Base-by-base conservation (phyloP, 345 rosid species). In the Luvunga scandens region DNA sequence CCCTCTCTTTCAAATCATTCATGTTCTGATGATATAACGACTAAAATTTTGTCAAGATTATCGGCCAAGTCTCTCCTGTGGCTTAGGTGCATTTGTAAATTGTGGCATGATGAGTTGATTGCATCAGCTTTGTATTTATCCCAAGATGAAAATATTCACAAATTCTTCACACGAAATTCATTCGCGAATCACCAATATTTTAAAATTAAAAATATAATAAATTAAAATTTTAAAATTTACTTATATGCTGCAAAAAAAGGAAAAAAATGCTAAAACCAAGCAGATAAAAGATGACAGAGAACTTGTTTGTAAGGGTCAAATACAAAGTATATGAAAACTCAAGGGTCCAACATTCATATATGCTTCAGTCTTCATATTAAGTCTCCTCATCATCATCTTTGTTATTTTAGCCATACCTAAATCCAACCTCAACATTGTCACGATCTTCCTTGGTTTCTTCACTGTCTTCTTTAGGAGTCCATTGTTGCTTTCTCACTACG, bases 331-430 rank as follows among this genome's bases (percentile, higher is more conserved):
- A 38, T 27, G 18, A 25, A 42, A n/a, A n/a, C n/a, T n/a, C n/a
- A n/a, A n/a, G n/a, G n/a, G n/a, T n/a, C n/a, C n/a, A n/a, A 10
- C 50, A 12, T 12, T 42, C 2, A 12, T 10, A 42, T 42, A 61
- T 57, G 34, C 55, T 57, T 86, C 88, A 94, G 74, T 94, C 99
- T 87, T 94, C 99, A 68, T 96, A 81, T 77, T 94, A 95, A 0
- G 99, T 96, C 86, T 96, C 99, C 82, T 96, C 99, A 16, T 96
- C 97, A 18, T 94, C 95, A 0, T 93, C 97, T 5, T 91, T 94
- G 2, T 91, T 87, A 82, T 89, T 89, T 60, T 86, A 89, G 0
- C 89, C 89, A 76, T 86, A 91, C 73, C 93, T 88, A 94, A 93
- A 96, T 50, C 98, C 94, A 77, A 91, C 97, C 31, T 93, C 98